phyloP scores from a whole-genome alignment of 163 green algal species.

The Scenedesmus sp. region DNA sequence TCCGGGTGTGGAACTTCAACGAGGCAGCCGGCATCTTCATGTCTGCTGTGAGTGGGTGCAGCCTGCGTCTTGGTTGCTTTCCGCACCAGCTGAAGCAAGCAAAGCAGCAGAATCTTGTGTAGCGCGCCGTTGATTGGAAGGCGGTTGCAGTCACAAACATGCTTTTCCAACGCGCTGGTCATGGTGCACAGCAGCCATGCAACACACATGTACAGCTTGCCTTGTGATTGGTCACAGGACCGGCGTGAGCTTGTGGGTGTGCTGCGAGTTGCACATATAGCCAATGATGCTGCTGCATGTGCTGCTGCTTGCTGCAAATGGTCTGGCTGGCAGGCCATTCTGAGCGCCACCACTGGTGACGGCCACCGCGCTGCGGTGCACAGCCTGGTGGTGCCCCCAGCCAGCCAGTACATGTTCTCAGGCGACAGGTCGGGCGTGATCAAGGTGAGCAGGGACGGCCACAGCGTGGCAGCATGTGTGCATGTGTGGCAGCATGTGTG shows the following conservation, averaged over 20 bases:
- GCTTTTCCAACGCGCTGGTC: too few relatives aligned
- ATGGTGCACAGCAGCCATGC: too few relatives aligned
- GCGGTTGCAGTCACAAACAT: too few relatives aligned
- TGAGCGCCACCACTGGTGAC: conserved; percentile 63
- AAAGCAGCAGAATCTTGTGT: too few relatives aligned
- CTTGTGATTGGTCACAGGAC: too few relatives aligned
- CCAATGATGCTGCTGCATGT: not conserved
- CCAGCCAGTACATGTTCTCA: conserved; percentile 72
- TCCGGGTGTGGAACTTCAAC: conserved; percentile 78
- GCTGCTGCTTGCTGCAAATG: not conserved
- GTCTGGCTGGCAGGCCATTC: conserved; percentile 61
- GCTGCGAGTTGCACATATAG: too few relatives aligned
- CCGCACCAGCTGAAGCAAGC: too few relatives aligned
- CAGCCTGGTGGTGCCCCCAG: conserved; percentile 54
- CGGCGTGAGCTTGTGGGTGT: not conserved
- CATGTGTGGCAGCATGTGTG: not conserved
- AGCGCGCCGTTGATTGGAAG: too few relatives aligned
- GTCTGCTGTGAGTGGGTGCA: conserved; percentile 55
- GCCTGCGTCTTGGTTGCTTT: too few relatives aligned
- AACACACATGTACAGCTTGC: too few relatives aligned
- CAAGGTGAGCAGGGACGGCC: conserved; percentile 58
- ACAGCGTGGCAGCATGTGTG: too few relatives aligned
- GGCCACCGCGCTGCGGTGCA: conserved; percentile 67
- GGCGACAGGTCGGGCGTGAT: conserved; percentile 74
- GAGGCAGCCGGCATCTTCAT: conserved; percentile 62